Percentiles rank a stretch among this genome's conserved stretches.
These are phyloP conservation scores for Cunninghamia lanceolata DNA, from an alignment of 75 land plant species.

Conservation along the genomic window DNA sequence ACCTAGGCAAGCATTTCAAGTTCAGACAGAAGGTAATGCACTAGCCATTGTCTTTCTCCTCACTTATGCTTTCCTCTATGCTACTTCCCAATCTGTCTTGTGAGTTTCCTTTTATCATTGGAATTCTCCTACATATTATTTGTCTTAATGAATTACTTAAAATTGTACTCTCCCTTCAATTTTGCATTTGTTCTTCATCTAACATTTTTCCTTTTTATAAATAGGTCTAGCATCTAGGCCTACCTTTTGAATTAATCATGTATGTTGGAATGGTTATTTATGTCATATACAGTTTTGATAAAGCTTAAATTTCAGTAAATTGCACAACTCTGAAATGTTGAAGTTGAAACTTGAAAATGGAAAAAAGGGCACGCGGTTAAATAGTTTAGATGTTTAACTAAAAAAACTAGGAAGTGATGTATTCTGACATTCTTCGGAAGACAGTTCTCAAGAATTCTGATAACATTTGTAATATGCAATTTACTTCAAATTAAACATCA, in stretches of 20 bases:
- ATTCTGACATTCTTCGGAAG: background rate
- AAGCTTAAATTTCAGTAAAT: background rate
- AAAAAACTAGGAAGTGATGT: too few species aligned
- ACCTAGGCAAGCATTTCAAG: background rate
- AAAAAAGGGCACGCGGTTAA: background rate
- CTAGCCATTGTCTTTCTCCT: background rate
- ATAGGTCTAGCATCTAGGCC: background rate
- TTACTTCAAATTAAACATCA: background rate
- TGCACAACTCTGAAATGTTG: too few species aligned
- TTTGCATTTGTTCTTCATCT: background rate
- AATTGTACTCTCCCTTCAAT: background rate
- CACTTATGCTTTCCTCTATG: too few species aligned
- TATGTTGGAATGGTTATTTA: background rate
- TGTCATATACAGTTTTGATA: background rate
- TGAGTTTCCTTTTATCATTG: too few species aligned
- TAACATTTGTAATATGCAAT: background rate
- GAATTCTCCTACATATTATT: too few species aligned
- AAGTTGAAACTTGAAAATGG: background rate
- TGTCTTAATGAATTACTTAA: too few species aligned
- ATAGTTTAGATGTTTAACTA: too few species aligned
- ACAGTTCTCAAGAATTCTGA: background rate
- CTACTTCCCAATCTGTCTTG: too few species aligned
- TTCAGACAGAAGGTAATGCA: background rate
- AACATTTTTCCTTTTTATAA: too few species aligned
- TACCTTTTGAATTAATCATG: too few species aligned